Percentiles rank a stretch among this genome's conserved stretches.
These are phyloP conservation scores for Fusarium coicis DNA, from an alignment of 2,329 filamentous ascomycete genomes.

Conservation along the genomic window DNA sequence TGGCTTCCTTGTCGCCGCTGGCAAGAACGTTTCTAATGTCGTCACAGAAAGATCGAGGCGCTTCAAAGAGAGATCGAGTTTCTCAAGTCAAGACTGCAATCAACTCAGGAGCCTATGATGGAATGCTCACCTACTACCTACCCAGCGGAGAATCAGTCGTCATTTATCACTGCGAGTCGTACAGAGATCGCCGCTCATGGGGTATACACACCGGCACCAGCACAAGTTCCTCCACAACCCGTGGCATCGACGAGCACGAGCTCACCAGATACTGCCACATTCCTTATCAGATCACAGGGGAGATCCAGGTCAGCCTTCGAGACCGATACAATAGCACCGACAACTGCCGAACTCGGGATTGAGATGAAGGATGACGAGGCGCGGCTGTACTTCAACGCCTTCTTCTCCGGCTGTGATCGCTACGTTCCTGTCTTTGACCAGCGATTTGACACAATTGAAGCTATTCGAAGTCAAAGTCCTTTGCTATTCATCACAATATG, in stretches of 20 bases:
- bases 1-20: fast-evolving
- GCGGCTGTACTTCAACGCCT: constrained; percentile 6
- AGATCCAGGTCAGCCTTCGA: neutral
- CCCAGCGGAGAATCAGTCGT: fast-evolving
- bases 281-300: neutral
- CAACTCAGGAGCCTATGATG: neutral
- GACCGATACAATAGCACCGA: neutral
- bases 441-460: neutral
- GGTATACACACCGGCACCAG: neutral
- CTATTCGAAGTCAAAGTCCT: neutral
- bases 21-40: fast-evolving
- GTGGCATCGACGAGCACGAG: neutral
- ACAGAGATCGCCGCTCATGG: fast-evolving
- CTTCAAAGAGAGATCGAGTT: constrained; percentile 5
- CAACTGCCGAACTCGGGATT: neutral
- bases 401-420: constrained; percentile 17
- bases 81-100: neutral
- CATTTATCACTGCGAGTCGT: fast-evolving
- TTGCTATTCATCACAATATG: constrained; percentile 10
- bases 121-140: neutral
- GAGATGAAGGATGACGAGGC: neutral
- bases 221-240: neutral
- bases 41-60: constrained; percentile 2
- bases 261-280: neutral
- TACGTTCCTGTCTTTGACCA: constrained; percentile 15